Base-by-base conservation (phyloP, 2,329 filamentous ascomycete genomes). In the Madurella mycetomatis region DNA sequence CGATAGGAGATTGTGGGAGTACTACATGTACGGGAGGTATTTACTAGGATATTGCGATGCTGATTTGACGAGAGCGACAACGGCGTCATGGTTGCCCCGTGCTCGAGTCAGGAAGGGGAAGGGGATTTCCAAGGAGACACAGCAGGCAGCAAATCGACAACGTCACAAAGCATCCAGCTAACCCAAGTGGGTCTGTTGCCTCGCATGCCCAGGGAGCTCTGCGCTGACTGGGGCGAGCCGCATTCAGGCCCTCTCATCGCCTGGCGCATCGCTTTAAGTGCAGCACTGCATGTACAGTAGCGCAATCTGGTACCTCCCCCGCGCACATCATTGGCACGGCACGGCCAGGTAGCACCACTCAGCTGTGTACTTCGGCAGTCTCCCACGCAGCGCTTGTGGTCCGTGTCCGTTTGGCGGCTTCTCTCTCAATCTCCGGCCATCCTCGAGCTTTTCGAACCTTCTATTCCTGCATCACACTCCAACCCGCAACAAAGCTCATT, bases 71-170 rank as follows among this genome's bases (percentile, higher is more conserved):
- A 25, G 25, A 3, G 25, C 25, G 25, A 25, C 25, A 25, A 25
- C 7, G 25, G 25, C 25, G 25, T 7, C 25, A 25, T 25, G 25
- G 4, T 25, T 25, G 25, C 25, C 25, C 25, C 25, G 25, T 25
- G 25, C 25, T 25, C 7, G 25, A 25, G 25, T 25, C 25, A 25
- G 25, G 25, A 47, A 43, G 34, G 16, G 25, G 25, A 47, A 43
- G 34, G 16, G 46, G 16, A 13, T 37, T 39, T 18, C 34, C 30
- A 25, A 34, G 40, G 50, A 51, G 49, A 34, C 47, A 44, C 55
- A 57, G 49, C 58, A 66, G 64, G 64, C 64, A 66, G 62, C 64
- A 62, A 60, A 61, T 64, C 58, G 62, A 64, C 62, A 65, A 66
- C 64, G 64, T 66, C 64, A 66, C 61, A 62, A 56, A 58, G 54